Evolutionary conservation across 2,329 filamentous ascomycete species (phyloP), one percentile per base, ranked within the genome.

Genomic region (Neofusicoccum cordaticola): DNA sequence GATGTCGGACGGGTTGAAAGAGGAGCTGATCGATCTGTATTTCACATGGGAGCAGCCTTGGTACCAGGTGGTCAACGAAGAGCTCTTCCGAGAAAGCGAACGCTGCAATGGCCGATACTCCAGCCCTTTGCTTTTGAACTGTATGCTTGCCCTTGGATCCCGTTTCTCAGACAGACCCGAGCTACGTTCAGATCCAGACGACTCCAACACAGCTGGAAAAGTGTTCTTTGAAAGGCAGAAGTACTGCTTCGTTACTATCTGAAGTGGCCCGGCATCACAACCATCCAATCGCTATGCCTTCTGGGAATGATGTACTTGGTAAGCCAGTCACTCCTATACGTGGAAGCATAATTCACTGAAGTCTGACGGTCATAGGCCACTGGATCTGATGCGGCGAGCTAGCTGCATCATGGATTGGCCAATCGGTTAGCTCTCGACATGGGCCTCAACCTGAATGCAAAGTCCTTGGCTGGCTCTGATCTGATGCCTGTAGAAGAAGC

Each of bases 341-440:
- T 1, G 11, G 3, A 39, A 31, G 5, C 11, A 31, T n/a, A 31
- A 27, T 12, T 15, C 52, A 42, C 42, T 31, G 13, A n/a, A 12
- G 5, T 15, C 11, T 4, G 15, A 57, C 19, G 11, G 6, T 2
- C 22, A 12, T 15, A 78, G 75, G 72, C 75, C 5, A 72, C 72
- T 11, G 76, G 76, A 2, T 70, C 70, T 4, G 76, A 78, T 66
- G 75, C 76, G 2, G 71, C 74, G 1, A 73, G 75, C 1, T 78
- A 75, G 75, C 70, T 78, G 8, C 71, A 77, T 47, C 73, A 77
- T n/a, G 76, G 76, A 1, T 77, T 78, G 72, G 77, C 77, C 0
- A 73, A 67, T 53, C 71, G 75, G 2, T 63, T 79, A 12, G 72
- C 71, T 9, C 69, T 78, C 0, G 77, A 79, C 35, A 77, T 79